These are phyloP conservation scores for Colletotrichum australisinense DNA, from an alignment of 2,329 filamentous ascomycete species.

Conservation along the genomic window DNA sequence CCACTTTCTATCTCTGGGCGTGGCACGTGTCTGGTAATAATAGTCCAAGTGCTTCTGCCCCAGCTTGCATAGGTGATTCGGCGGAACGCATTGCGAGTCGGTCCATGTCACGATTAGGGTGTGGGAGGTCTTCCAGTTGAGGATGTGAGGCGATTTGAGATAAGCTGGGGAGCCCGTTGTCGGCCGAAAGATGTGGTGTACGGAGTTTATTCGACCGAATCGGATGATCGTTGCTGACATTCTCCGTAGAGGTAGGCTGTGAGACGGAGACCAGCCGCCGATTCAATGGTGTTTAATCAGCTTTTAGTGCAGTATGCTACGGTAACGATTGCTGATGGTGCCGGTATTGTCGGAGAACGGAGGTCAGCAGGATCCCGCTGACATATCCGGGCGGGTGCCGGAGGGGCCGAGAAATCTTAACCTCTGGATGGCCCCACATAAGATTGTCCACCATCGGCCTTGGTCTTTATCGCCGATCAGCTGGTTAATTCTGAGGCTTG, in stretches of 20 bases:
- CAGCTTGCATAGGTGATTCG: not conserved
- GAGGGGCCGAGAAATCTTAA: not conserved
- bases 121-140: not conserved
- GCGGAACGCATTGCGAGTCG: not conserved
- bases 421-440: not conserved
- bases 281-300: not conserved
- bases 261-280: not conserved
- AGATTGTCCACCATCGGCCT: not conserved
- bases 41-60: not conserved
- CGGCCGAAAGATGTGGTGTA: not conserved
- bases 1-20: not conserved
- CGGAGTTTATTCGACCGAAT: not conserved
- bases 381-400: constrained; percentile 1
- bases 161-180: not conserved
- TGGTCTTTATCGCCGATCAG: not conserved
- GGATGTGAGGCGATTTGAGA: not conserved
- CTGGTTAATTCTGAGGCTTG: not conserved
- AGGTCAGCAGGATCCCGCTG: not conserved
- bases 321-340: not conserved
- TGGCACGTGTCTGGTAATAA: no score
- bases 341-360: constrained; percentile 1
- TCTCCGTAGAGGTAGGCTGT: not conserved
- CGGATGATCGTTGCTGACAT: not conserved
- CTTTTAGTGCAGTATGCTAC: not conserved
- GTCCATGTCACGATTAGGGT: not conserved